Evolutionary conservation across 176 grass and related monocot species (phyloP), one percentile per base, ranked within the genome.

Genomic region (Musa acuminata): DNA sequence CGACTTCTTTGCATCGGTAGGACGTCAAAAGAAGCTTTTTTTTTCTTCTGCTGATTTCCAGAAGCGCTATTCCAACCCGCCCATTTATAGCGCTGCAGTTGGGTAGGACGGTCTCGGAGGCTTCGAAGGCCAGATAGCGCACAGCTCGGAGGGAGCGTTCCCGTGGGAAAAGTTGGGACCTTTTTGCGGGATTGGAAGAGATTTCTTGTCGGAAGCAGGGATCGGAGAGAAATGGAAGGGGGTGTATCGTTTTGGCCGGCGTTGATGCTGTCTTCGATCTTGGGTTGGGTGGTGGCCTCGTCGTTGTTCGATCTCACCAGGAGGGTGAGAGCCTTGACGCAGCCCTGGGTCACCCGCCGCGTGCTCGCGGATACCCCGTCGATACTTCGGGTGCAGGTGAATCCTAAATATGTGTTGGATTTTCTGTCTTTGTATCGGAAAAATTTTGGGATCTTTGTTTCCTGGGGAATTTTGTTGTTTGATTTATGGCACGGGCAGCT

Each of bases 261-360:
- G 66, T 81, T 87, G 80, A 76, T 78, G 49, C 86, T 99, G 55
- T 76, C 90, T 26, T 78, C 78, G 62, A 86, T 89, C 64, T 77
- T 87, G 1, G 86, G 84, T 8, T 99, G 90, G 95, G 88, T 99
- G 75, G 82, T 89, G 80, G 86, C 84, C 49, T 81, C 95, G 63
- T 91, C 90, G 50, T 73, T 76, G 62, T 99, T 86, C 79, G 88
- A 87, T 80, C 90, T 99, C 71, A 99, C 95, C 26, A 83, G 85
- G 66, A 71, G 84, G 75, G 9, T 84, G 49, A 83, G 90, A 73
- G 83, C 82, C 59, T 80, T 83, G 43, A 60, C 67, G 49, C 96
- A 89, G 80, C 91, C 96, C 20, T 91, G 86, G 91, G 81, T 89
- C 80, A 77, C 76, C 64, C 84, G 84, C 69, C 96, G 83, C 27